Conservation (phyloP, 225 moss, liverwort and hornwort genomes). For the Rhytidiadelphus loreus region DNA sequence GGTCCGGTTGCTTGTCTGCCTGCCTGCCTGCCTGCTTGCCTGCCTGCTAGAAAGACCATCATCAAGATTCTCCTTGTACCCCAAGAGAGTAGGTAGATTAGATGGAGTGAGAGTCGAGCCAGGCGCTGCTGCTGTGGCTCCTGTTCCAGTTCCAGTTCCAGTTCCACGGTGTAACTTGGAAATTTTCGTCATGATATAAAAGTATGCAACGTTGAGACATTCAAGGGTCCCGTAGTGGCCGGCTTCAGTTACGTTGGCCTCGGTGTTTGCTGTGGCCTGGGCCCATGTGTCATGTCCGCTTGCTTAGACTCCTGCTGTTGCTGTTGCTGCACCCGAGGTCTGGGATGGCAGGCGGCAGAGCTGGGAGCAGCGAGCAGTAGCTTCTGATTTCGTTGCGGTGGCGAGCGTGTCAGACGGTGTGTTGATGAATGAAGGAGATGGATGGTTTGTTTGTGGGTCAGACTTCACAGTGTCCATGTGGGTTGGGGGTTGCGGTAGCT, state of each 20-base stretch:
- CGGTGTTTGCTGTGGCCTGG: neutral
- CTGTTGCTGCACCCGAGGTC: neutral
- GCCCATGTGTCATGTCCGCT: conserved; percentile 23
- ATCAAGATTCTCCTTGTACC: conserved; percentile 20
- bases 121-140: neutral
- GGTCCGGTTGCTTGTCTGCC: neutral
- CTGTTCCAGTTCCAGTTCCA: neutral
- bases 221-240: conserved; percentile 5
- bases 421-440: conserved; percentile 16
- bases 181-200: neutral
- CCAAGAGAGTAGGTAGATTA: conserved; percentile 13
- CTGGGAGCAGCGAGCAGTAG: neutral
- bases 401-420: conserved; percentile 13
- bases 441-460: conserved; percentile 3
- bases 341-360: neutral
- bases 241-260: conserved; percentile 17
- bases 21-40: neutral
- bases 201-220: conserved; percentile 4
- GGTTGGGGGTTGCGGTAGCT: neutral
- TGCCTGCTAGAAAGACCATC: conserved; percentile 5
- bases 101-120: conserved; percentile 12
- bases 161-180: neutral
- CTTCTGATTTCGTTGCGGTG: conserved; percentile 26
- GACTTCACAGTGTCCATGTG: conserved; percentile 1
- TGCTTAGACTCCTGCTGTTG: neutral